A percentile compares a stretch with the other conserved stretches of the same genome.
These are phyloP conservation scores for Diaporthe sp. DNA, from an alignment of 2,329 filamentous ascomycete genomes.

Conservation along the genomic window DNA sequence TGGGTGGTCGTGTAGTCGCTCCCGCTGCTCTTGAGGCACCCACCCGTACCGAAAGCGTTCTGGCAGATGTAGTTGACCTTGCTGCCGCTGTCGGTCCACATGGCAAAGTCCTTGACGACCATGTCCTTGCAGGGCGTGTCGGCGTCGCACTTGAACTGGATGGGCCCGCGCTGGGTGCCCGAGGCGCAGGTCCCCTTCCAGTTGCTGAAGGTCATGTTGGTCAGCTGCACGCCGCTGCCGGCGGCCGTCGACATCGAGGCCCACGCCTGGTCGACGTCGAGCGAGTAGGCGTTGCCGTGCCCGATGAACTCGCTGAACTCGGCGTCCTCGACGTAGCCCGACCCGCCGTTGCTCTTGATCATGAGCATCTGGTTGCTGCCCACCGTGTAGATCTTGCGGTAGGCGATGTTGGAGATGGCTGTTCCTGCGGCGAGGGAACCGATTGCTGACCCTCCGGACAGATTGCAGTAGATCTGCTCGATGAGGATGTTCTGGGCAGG, in stretches of 20 bases:
- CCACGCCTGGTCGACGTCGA: constrained; percentile 70
- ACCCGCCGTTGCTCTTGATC: constrained; percentile 73
- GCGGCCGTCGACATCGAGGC: constrained; percentile 40
- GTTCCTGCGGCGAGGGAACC: constrained; percentile 65
- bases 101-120: constrained; percentile 63
- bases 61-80: constrained; percentile 44
- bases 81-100: constrained; percentile 65
- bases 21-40: constrained; percentile 38
- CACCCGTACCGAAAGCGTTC: constrained; percentile 43
- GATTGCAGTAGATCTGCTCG: constrained; percentile 73
- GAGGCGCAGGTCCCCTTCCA: constrained; percentile 69
- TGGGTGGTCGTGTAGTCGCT: constrained; percentile 41
- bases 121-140: constrained; percentile 66
- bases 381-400: constrained; percentile 71
- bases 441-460: constrained; percentile 69
- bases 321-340: constrained; percentile 64
- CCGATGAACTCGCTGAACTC: constrained; percentile 72
- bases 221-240: constrained; percentile 66
- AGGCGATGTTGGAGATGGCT: constrained; percentile 64
- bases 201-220: constrained; percentile 66
- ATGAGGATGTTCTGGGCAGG: constrained; percentile 67
- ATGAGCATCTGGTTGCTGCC: constrained; percentile 74
- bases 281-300: constrained; percentile 71
- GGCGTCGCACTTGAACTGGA: constrained; percentile 66
- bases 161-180: constrained; percentile 64